phyloP scores from a whole-genome alignment of 208 protist species.

The Leishmania amazonensis region DNA sequence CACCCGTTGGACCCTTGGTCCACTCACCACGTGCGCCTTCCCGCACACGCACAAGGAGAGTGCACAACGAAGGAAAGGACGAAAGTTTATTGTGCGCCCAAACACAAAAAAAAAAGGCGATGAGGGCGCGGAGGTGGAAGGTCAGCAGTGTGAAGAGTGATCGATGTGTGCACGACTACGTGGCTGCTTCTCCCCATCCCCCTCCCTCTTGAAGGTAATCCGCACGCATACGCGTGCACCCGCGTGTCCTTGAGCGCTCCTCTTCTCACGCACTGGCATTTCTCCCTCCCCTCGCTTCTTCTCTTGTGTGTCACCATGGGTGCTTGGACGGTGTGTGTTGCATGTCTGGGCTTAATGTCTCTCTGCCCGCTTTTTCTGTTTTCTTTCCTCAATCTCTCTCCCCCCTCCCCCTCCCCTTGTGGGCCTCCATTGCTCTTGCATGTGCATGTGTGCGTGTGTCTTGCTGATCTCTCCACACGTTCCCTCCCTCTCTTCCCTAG shows the following conservation, averaged over 20 bases:
- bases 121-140: background rate
- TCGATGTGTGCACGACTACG: background rate
- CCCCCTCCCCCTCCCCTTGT: background rate
- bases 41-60: too few relatives aligned
- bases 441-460: slow-evolving; percentile 3
- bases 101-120: too few relatives aligned
- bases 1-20: background rate
- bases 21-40: too few relatives aligned
- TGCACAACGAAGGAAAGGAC: too few relatives aligned
- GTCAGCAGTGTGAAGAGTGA: background rate
- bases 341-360: background rate
- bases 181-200: background rate
- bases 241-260: background rate
- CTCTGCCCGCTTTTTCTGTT: background rate
- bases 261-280: background rate
- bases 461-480: background rate
- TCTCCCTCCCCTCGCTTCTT: slow-evolving; percentile 1
- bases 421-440: background rate
- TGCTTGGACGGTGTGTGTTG: background rate
- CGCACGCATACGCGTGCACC: background rate
- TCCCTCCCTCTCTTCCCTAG: too few relatives aligned
- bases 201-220: background rate
- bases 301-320: background rate
- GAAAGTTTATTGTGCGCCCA: too few relatives aligned
- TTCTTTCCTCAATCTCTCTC: background rate